Evolutionary conservation across 768 basidiomycete species (phyloP).

Genomic region (Lactarius deliciosus): DNA sequence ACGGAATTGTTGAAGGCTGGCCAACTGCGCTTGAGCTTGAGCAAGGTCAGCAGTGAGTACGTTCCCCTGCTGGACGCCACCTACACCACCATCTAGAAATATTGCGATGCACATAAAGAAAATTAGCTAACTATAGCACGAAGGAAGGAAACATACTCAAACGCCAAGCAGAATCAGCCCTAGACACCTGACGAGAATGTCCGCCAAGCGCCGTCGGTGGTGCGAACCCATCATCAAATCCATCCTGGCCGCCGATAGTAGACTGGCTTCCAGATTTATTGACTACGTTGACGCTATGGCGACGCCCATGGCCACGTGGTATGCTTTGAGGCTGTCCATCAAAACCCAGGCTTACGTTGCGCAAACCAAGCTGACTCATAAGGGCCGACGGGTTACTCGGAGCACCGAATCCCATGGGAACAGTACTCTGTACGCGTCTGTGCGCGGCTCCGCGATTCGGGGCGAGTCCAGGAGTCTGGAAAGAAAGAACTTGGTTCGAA

Average conservation of each 20-base stretch:
- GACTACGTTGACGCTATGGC: slow-evolving; percentile 90
- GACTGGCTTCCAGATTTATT: slow-evolving; percentile 63
- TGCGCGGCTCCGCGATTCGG: slow-evolving; percentile 59
- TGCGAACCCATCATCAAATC: slow-evolving; percentile 80
- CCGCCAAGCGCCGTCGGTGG: slow-evolving; percentile 58
- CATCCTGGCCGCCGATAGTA: slow-evolving; percentile 56
- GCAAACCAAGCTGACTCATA: slow-evolving; percentile 73
- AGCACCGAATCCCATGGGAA: slow-evolving; percentile 50
- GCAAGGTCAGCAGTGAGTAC: slow-evolving; percentile 83
- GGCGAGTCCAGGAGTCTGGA: slow-evolving; percentile 72
- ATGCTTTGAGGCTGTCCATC: slow-evolving; percentile 65
- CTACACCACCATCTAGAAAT: slow-evolving; percentile 71
- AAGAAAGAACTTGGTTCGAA: slow-evolving; percentile 80
- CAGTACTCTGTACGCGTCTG: slow-evolving; percentile 84
- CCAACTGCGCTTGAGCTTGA: slow-evolving; percentile 94
- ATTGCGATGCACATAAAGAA: slow-evolving; percentile 17
- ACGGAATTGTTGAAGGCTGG: slow-evolving; percentile 95
- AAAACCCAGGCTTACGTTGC: slow-evolving; percentile 51
- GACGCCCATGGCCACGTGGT: slow-evolving; percentile 81
- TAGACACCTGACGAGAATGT: slow-evolving; percentile 72
- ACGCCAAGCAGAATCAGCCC: slow-evolving; percentile 84
- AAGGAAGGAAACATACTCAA: slow-evolving; percentile 59
- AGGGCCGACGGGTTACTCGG: slow-evolving; percentile 51
- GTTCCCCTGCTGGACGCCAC: slow-evolving; percentile 53
- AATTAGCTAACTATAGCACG: slow-evolving; percentile 10